Evolutionary conservation across 768 basidiomycete genomes (phyloP).

Genomic region (Kwoniella mangroviensis): DNA sequence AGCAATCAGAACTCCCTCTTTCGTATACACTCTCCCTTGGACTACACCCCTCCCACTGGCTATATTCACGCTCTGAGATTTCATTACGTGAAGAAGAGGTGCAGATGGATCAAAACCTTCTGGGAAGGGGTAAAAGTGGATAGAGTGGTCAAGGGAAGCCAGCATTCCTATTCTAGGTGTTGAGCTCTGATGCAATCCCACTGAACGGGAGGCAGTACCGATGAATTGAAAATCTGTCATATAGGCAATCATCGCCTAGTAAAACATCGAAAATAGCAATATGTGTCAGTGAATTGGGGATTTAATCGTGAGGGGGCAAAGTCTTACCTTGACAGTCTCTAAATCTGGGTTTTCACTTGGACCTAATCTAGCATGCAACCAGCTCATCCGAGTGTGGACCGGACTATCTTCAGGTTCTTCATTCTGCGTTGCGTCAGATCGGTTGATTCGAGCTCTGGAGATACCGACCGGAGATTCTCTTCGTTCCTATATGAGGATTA

Average conservation of each 20-base stretch:
- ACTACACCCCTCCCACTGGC: conserved; percentile 54
- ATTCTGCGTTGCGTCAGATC: not conserved
- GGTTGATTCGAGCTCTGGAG: conserved; percentile 25
- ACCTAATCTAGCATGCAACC: conserved; percentile 34
- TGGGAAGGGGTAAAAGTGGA: conserved; percentile 54
- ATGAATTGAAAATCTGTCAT: conserved; percentile 58
- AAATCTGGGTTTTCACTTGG: conserved; percentile 34
- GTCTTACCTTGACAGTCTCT: conserved; percentile 43
- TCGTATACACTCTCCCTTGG: conserved; percentile 52
- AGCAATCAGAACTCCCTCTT: conserved; percentile 51
- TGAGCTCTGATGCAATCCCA: conserved; percentile 49
- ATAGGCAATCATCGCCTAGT: conserved; percentile 56
- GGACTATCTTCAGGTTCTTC: conserved; percentile 6
- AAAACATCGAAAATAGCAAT: not conserved
- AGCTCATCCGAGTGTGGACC: conserved; percentile 37
- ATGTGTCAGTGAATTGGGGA: not conserved
- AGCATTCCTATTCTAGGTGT: conserved; percentile 54
- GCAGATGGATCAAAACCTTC: conserved; percentile 41
- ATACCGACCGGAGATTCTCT: conserved; percentile 50
- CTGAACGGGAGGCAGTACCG: conserved; percentile 53
- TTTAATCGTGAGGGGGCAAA: not conserved
- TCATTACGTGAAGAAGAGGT: conserved; percentile 57
- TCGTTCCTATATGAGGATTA: conserved; percentile 38
- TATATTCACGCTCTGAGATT: conserved; percentile 39
- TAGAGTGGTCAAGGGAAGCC: conserved; percentile 55